A percentile compares a stretch with the other conserved stretches of the same genome.
Evolutionary conservation across 441 rosid genomes (phyloP).

Genomic region (Daphne laureola): DNA sequence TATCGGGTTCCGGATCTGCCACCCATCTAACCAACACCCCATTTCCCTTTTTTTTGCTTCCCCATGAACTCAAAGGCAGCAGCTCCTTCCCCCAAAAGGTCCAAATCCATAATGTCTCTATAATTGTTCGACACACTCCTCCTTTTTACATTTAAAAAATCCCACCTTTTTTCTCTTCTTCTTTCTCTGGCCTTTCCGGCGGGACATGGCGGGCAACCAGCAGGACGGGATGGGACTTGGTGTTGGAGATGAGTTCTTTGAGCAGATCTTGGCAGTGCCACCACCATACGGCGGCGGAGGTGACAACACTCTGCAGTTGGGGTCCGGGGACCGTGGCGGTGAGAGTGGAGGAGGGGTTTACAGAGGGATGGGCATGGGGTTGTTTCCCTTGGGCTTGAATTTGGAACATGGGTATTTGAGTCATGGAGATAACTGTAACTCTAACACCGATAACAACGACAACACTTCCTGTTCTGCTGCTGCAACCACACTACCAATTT

Average conservation of each 20-base stretch:
- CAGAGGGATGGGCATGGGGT: slow-evolving; percentile 32
- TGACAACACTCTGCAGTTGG: slow-evolving; percentile 35
- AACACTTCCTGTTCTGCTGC: slow-evolving; percentile 26
- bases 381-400: slow-evolving; percentile 62
- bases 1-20: slow-evolving; percentile 61
- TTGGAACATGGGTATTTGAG: slow-evolving; percentile 50
- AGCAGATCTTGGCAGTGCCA: slow-evolving; percentile 60
- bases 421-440: slow-evolving; percentile 24
- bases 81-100: not conserved
- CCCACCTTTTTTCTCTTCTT: not conserved
- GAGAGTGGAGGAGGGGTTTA: slow-evolving; percentile 13
- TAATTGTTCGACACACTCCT: not conserved
- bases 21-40: slow-evolving; percentile 42
- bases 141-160: too few relatives aligned
- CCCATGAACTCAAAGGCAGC: slow-evolving; percentile 8
- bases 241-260: slow-evolving; percentile 56
- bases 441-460: slow-evolving; percentile 17
- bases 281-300: slow-evolving; percentile 30
- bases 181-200: too few relatives aligned
- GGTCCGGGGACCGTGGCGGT: slow-evolving; percentile 25
- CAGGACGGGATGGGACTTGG: slow-evolving; percentile 35
- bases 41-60: slow-evolving; percentile 15
- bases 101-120: slow-evolving; percentile 4
- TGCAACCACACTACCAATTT: slow-evolving; percentile 24
- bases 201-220: slow-evolving; percentile 37